Evolutionary conservation across 345 rosid genomes (phyloP).

Genomic region (Boechera stricta): DNA sequence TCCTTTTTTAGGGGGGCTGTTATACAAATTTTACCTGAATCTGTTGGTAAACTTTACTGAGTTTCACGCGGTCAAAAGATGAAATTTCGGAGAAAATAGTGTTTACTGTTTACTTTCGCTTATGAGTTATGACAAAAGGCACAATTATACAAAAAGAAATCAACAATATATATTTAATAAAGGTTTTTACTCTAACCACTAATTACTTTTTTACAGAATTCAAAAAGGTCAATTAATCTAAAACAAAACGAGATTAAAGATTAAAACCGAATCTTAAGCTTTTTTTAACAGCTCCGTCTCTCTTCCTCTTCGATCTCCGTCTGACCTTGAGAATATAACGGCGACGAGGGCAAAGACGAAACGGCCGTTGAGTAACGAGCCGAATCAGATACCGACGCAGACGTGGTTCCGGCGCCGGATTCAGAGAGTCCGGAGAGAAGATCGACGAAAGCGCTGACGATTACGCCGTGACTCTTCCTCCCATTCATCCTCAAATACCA

Average conservation of each 20-base stretch:
- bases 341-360: slow-evolving; percentile 46
- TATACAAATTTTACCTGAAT: background rate
- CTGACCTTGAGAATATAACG: slow-evolving; percentile 36
- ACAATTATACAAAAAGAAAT: background rate
- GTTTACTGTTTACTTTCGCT: slow-evolving; percentile 1
- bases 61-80: slow-evolving; percentile 6
- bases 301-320: slow-evolving; percentile 51
- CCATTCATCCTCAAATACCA: slow-evolving; percentile 89
- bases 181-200: slow-evolving; percentile 32
- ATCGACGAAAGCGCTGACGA: slow-evolving; percentile 85
- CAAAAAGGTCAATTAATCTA: slow-evolving; percentile 35
- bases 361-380: slow-evolving; percentile 46
- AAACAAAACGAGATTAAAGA: slow-evolving; percentile 15
- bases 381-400: slow-evolving; percentile 33
- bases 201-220: slow-evolving; percentile 39
- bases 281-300: slow-evolving; percentile 35
- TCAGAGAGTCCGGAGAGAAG: slow-evolving; percentile 53
- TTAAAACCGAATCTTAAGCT: background rate
- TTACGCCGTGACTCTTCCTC: slow-evolving; percentile 70
- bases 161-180: slow-evolving; percentile 4
- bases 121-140: background rate
- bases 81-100: background rate
- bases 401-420: slow-evolving; percentile 25
- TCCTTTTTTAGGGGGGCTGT: background rate
- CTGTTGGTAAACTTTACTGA: background rate